Conservation (phyloP, 306 rosid genomes). For the Quercus ilex region DNA sequence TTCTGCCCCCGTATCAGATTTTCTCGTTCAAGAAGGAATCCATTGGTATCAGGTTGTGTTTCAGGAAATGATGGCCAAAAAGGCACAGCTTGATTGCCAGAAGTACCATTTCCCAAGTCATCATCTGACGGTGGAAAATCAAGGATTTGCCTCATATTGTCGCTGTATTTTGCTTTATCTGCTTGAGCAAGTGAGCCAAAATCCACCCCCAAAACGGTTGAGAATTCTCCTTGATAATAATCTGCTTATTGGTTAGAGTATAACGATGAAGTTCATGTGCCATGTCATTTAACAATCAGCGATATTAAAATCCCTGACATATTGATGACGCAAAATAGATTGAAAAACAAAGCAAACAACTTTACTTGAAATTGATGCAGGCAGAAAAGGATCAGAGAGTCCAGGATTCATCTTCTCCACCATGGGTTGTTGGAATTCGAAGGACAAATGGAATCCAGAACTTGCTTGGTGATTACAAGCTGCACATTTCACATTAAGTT, state of each 20-base stretch:
- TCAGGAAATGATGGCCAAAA: conserved; percentile 46
- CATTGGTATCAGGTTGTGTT: conserved; percentile 27
- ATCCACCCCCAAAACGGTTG: conserved; percentile 35
- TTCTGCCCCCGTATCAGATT: conserved; percentile 28
- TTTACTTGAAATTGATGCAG: conserved; percentile 42
- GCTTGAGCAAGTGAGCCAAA: conserved; percentile 37
- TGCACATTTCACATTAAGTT: conserved; percentile 32
- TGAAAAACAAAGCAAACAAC: conserved; percentile 8
- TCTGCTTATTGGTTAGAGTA: conserved; percentile 32
- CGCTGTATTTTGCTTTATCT: conserved; percentile 31
- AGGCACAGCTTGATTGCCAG: conserved; percentile 34
- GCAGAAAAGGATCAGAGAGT: conserved; percentile 34
- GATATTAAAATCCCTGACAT: neutral
- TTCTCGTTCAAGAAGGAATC: conserved; percentile 40
- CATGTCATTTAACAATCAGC: conserved; percentile 6
- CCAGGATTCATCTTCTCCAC: conserved; percentile 37
- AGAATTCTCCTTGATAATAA: conserved; percentile 40
- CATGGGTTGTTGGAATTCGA: conserved; percentile 36
- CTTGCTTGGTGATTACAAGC: conserved; percentile 51
- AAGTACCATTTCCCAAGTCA: conserved; percentile 27
- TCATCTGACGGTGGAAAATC: conserved; percentile 38
- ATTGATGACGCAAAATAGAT: neutral
- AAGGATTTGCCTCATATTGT: conserved; percentile 27
- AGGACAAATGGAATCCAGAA: conserved; percentile 37
- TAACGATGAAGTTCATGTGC: conserved; percentile 3